A percentile compares a stretch with the other conserved stretches of the same genome.
These are phyloP conservation scores for Trametes pubescens DNA, from an alignment of 1,284 basidiomycete genomes.

Conservation along the genomic window DNA sequence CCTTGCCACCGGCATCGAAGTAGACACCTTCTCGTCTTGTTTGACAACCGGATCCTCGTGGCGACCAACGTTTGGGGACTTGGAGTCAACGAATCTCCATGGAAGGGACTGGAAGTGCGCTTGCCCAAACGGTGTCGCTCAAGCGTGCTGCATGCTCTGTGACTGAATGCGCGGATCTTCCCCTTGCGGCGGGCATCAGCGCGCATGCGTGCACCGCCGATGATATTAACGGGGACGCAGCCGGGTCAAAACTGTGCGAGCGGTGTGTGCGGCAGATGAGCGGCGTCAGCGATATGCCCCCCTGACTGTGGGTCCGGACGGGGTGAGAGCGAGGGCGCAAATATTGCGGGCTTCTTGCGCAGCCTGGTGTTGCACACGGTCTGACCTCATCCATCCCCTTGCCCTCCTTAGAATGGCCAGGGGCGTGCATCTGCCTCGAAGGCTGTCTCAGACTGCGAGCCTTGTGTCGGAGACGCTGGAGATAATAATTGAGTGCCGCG, in stretches of 20 bases:
- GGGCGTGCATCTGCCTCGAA: background rate
- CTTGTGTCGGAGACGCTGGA: background rate
- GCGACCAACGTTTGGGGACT: background rate
- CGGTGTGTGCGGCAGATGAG: background rate
- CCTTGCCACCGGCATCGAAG: background rate
- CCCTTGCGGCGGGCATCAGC: background rate
- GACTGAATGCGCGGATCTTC: constrained; percentile 7
- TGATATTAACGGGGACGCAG: constrained; percentile 3
- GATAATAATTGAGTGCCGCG: too few species aligned
- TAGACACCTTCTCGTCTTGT: background rate
- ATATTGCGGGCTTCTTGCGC: constrained; percentile 4
- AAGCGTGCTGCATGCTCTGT: background rate
- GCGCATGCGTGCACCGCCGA: constrained; percentile 2
- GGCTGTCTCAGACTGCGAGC: background rate
- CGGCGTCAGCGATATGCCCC: background rate
- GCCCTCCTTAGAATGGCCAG: background rate
- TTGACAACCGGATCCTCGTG: constrained; percentile 6
- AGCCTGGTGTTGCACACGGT: background rate
- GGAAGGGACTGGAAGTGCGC: constrained; percentile 11
- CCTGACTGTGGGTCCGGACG: constrained; percentile 5
- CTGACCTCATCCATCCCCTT: background rate
- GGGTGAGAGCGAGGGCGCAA: constrained; percentile 1
- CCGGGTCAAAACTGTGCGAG: constrained; percentile 7
- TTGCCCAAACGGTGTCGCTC: constrained; percentile 1
- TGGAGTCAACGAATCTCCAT: constrained; percentile 6